Conservation (phyloP, 2,329 filamentous ascomycete species). For the Ceratocystis ficicola region DNA sequence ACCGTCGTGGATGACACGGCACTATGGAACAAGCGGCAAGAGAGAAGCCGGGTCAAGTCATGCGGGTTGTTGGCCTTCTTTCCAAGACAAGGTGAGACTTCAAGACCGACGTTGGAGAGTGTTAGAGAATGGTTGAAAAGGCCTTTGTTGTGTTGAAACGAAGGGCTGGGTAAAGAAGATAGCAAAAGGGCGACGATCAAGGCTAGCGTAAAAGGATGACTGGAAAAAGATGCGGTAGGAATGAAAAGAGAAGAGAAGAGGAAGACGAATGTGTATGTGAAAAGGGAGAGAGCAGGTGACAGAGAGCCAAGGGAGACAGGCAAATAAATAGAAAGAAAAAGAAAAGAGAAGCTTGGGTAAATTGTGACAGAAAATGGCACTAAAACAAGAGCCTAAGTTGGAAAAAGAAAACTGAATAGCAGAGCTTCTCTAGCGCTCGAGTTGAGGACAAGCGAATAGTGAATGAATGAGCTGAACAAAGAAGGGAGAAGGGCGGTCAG, state of each 20-base stretch:
- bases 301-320: constrained; percentile 1
- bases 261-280: background rate
- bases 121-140: background rate
- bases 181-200: background rate
- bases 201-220: background rate
- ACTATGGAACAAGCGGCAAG: background rate
- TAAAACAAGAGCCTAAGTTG: background rate
- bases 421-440: background rate
- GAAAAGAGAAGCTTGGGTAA: background rate
- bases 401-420: constrained; percentile 4
- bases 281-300: background rate
- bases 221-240: background rate
- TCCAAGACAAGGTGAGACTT: background rate
- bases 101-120: background rate
- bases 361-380: background rate
- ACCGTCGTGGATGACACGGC: background rate
- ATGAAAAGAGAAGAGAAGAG: background rate
- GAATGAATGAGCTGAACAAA: background rate
- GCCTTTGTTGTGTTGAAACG: background rate
- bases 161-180: background rate
- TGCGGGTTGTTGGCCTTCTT: background rate
- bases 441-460: background rate
- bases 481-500: background rate
- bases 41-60: background rate
- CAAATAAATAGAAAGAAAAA: constrained; percentile 1